Evolutionary conservation across 129 eudicot species (phyloP).

Genomic region (Glebionis coronaria): DNA sequence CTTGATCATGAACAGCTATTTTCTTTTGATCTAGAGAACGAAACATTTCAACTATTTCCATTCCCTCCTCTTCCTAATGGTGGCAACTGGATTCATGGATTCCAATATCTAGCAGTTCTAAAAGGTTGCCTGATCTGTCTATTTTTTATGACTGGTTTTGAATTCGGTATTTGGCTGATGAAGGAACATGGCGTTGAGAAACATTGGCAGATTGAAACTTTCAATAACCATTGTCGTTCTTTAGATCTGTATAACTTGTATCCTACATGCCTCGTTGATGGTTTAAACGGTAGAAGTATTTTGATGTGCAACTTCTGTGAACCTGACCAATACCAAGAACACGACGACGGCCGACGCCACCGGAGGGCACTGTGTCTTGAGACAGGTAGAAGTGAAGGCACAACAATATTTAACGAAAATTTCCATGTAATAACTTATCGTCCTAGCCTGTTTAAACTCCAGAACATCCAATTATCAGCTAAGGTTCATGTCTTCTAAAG

Average conservation of each 20-base stretch:
- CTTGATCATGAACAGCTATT: not conserved
- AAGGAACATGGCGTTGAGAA: not conserved
- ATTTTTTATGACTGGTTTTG: not conserved
- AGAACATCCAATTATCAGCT: too few species aligned
- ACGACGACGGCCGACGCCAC: too few species aligned
- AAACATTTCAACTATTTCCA: not conserved
- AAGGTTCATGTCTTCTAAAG: too few species aligned
- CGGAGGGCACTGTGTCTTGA: too few species aligned
- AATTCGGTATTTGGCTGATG: not conserved
- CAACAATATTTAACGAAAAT: too few species aligned
- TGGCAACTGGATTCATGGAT: not conserved
- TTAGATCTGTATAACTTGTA: too few species aligned
- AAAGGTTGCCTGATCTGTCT: not conserved
- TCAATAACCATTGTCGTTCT: too few species aligned
- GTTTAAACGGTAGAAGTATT: not conserved
- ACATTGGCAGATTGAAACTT: not conserved
- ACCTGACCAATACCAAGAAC: too few species aligned
- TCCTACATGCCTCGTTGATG: not conserved
- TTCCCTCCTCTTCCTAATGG: not conserved
- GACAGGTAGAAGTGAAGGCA: too few species aligned
- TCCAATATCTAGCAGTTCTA: not conserved
- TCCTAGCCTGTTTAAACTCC: too few species aligned
- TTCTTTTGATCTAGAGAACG: not conserved
- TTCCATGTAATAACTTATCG: too few species aligned
- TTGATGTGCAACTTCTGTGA: too few species aligned